A percentile compares a stretch with the other conserved stretches of the same genome.
phyloP scores from a whole-genome alignment of 2,329 filamentous ascomycete species.

The Aspergillus sojae region DNA sequence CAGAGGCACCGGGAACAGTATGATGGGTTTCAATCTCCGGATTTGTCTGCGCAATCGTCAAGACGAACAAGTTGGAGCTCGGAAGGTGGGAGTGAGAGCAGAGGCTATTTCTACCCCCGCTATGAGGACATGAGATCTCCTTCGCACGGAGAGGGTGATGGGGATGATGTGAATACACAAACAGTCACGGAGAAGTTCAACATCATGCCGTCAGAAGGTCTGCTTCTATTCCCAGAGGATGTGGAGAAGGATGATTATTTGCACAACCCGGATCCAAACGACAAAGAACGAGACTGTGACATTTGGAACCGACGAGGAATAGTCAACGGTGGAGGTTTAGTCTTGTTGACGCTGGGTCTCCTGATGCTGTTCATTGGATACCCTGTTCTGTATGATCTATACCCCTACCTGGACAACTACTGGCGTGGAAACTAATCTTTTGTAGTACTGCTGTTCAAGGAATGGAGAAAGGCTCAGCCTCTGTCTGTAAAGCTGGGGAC shows the following conservation, averaged over 20 bases:
- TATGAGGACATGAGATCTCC: conserved; percentile 63
- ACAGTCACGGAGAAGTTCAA: conserved; percentile 75
- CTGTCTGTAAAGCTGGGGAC: conserved; percentile 39
- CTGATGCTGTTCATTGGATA: conserved; percentile 70
- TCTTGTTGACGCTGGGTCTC: conserved; percentile 62
- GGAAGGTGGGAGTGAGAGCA: conserved; percentile 57
- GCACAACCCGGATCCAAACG: conserved; percentile 69
- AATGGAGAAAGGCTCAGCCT: conserved; percentile 33
- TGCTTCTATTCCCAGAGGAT: conserved; percentile 71
- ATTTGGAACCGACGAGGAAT: conserved; percentile 67
- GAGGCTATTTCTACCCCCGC: conserved; percentile 54
- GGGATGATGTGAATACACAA: conserved; percentile 69
- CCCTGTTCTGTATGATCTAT: conserved; percentile 63
- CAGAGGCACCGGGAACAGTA: conserved; percentile 57
- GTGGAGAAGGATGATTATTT: conserved; percentile 74
- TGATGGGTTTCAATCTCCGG: conserved; percentile 50
- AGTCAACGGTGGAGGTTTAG: conserved; percentile 65
- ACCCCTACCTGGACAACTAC: conserved; percentile 6
- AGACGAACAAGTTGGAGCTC: conserved; percentile 68
- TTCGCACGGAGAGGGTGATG: conserved; percentile 65
- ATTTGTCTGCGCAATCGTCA: conserved; percentile 57
- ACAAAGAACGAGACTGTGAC: conserved; percentile 64
- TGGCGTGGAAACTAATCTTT: conserved; percentile 1
- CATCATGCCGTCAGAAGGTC: conserved; percentile 67
- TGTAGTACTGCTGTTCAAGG: conserved; percentile 60